Evolutionary conservation across 768 basidiomycete genomes (phyloP).

Genomic region (Pleurotus citrinopileatus): DNA sequence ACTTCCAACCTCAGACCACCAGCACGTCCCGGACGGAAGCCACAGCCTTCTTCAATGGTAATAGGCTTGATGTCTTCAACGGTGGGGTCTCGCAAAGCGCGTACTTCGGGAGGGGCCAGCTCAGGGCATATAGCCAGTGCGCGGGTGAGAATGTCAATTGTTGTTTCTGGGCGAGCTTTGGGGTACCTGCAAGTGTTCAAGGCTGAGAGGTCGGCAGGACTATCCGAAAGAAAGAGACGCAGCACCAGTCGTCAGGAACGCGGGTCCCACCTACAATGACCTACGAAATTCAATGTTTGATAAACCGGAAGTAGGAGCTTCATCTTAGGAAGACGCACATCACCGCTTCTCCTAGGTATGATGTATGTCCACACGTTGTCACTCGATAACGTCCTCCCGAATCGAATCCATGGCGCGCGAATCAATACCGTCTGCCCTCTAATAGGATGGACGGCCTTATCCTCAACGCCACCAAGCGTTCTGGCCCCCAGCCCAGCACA

Average conservation of each 20-base stretch:
- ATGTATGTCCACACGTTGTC: conserved; percentile 50
- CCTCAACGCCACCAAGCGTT: conserved; percentile 79
- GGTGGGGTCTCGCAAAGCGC: conserved; percentile 42
- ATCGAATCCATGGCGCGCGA: conserved; percentile 63
- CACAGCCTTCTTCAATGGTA: conserved; percentile 51
- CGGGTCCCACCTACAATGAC: conserved; percentile 64
- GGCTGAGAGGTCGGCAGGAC: neutral
- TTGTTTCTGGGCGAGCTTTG: conserved; percentile 58
- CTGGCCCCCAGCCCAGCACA: conserved; percentile 75
- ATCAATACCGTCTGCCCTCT: conserved; percentile 84
- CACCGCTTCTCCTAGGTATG: conserved; percentile 60
- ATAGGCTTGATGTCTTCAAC: conserved; percentile 47
- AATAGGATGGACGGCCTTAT: conserved; percentile 69
- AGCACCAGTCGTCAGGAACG: conserved; percentile 57
- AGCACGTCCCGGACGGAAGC: conserved; percentile 63
- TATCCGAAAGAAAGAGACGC: neutral
- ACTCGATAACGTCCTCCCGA: conserved; percentile 46
- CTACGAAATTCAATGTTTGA: conserved; percentile 24
- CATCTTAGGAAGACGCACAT: conserved; percentile 33
- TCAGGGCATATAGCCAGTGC: conserved; percentile 52
- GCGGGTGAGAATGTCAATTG: conserved; percentile 52
- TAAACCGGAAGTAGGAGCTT: no score
- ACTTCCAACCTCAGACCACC: conserved; percentile 66
- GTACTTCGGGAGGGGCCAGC: conserved; percentile 52
- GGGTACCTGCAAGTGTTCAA: conserved; percentile 51